Conservation (phyloP, 1,284 basidiomycete genomes). For the Cystobasidiaceae sp. region DNA sequence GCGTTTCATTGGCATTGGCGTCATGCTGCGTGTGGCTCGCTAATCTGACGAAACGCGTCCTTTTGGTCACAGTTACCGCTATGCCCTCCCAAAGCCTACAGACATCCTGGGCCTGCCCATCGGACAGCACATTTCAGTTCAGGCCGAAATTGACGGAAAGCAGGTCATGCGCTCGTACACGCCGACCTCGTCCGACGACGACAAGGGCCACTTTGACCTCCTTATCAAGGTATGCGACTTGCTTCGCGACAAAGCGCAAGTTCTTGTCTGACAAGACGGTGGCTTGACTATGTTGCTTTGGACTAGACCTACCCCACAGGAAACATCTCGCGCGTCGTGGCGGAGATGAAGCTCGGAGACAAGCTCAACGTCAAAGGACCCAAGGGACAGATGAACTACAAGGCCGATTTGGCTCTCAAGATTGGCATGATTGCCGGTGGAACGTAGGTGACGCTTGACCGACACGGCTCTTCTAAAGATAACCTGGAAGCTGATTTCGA, state of each 20-base stretch:
- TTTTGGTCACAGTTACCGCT: constrained; percentile 69
- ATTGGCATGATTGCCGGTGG: constrained; percentile 94
- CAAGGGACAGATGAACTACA: constrained; percentile 67
- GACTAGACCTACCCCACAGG: constrained; percentile 86
- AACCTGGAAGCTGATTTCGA: neutral
- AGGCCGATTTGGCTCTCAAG: constrained; percentile 61
- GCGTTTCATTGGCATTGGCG: neutral
- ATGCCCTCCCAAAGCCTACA: constrained; percentile 65
- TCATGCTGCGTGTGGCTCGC: neutral
- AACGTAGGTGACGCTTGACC: constrained; percentile 47
- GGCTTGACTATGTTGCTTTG: neutral
- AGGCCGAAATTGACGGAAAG: constrained; percentile 87
- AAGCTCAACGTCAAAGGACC: constrained; percentile 86
- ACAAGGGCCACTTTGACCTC: constrained; percentile 89
- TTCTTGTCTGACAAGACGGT: neutral
- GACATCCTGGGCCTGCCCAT: constrained; percentile 87
- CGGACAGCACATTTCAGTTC: constrained; percentile 91
- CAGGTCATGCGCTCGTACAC: constrained; percentile 87
- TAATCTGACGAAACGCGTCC: constrained; percentile 17
- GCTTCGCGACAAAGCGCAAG: neutral
- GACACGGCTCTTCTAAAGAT: too few species aligned
- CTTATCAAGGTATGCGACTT: constrained; percentile 73
- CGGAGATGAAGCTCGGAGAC: constrained; percentile 74
- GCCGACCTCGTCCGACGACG: constrained; percentile 85
- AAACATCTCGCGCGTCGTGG: constrained; percentile 85